Evolutionary conservation across 2,329 filamentous ascomycete species (phyloP).

Genomic region (Fusarium sp.): DNA sequence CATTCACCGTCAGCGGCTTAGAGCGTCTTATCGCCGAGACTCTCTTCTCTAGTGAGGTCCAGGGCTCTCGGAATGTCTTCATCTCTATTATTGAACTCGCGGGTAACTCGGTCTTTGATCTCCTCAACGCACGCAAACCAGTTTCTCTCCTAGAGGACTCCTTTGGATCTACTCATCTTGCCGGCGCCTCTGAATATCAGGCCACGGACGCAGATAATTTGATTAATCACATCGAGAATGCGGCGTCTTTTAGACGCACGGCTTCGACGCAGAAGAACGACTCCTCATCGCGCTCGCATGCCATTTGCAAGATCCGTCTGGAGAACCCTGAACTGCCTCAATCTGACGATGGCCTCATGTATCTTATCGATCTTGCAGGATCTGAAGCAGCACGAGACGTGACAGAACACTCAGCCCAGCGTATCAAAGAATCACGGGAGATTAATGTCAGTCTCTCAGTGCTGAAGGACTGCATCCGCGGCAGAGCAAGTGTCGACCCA

Average conservation of each 20-base stretch:
- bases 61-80: slow-evolving; percentile 51
- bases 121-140: slow-evolving; percentile 57
- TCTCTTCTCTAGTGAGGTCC: slow-evolving; percentile 47
- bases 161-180: slow-evolving; percentile 59
- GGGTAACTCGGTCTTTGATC: slow-evolving; percentile 55
- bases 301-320: slow-evolving; percentile 62
- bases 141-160: slow-evolving; percentile 62
- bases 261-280: slow-evolving; percentile 62
- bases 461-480: slow-evolving; percentile 66
- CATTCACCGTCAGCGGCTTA: slow-evolving; percentile 58
- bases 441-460: slow-evolving; percentile 64
- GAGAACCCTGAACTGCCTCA: slow-evolving; percentile 48
- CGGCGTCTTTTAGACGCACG: slow-evolving; percentile 57
- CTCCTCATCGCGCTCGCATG: slow-evolving; percentile 62
- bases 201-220: slow-evolving; percentile 50
- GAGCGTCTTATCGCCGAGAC: slow-evolving; percentile 57
- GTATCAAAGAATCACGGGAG: slow-evolving; percentile 61
- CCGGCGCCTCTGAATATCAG: slow-evolving; percentile 57
- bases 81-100: slow-evolving; percentile 57
- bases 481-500: slow-evolving; percentile 55
- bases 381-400: slow-evolving; percentile 63
- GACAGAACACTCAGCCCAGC: slow-evolving; percentile 55
- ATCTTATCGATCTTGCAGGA: slow-evolving; percentile 63
- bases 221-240: slow-evolving; percentile 54
- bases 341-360: slow-evolving; percentile 59